These are phyloP conservation scores for Syzygium aromaticum DNA, from an alignment of 345 rosid genomes.

Conservation along the genomic window DNA sequence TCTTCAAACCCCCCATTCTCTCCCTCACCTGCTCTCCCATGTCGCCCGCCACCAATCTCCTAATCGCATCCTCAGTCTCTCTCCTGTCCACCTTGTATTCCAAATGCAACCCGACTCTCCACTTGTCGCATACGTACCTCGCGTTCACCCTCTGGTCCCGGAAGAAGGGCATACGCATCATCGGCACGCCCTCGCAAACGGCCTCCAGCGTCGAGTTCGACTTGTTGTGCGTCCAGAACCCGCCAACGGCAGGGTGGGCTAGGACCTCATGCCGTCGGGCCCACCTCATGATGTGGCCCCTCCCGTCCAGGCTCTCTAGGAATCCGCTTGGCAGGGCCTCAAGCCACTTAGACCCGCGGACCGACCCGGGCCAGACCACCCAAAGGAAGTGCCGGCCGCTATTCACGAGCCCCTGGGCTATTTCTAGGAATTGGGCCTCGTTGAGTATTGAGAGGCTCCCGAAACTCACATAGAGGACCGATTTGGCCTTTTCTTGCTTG, in stretches of 20 bases:
- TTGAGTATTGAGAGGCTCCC: constrained; percentile 20
- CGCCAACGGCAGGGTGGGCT: background rate
- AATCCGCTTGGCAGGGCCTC: background rate
- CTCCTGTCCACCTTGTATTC: background rate
- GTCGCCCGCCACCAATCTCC: background rate
- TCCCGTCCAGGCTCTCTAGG: background rate
- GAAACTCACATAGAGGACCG: constrained; percentile 25
- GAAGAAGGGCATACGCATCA: background rate
- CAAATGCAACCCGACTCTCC: background rate
- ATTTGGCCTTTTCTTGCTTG: constrained; percentile 12
- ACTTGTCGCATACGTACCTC: background rate
- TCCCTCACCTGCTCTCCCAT: background rate
- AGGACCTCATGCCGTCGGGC: background rate
- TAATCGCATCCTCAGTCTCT: background rate
- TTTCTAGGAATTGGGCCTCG: constrained; percentile 1
- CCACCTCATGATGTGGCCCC: background rate
- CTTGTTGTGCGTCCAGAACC: background rate
- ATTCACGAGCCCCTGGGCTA: background rate
- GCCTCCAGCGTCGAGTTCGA: background rate
- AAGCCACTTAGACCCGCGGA: background rate
- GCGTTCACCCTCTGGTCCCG: background rate
- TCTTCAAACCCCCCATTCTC: background rate
- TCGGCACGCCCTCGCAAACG: background rate
- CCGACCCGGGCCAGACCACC: background rate
- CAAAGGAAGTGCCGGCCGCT: background rate